Base-by-base conservation (phyloP, 1,284 basidiomycete genomes). In the Heliocybe sulcata region DNA sequence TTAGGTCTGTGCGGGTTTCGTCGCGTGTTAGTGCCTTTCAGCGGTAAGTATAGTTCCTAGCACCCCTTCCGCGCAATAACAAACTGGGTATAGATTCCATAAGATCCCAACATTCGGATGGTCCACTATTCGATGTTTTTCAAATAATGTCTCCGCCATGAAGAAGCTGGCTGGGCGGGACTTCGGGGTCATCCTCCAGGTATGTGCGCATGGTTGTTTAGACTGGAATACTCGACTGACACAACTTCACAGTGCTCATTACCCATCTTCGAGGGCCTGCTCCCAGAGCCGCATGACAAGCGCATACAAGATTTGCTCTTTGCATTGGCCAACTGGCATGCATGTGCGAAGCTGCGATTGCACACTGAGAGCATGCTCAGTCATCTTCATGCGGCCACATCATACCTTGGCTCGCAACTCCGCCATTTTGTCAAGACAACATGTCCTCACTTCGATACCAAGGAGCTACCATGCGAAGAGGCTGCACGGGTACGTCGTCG, bases 161-260 rank as follows among this genome's bases (percentile, higher is more conserved):
- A 67, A 67, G 56, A 58, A 63, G 29, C 42, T 68, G n/a, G 64
- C 65, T 2, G 66, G 63, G 0, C 61, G 61, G 4, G 61, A 65
- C 33, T 67, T 58, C 47, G 66, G 68, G 45, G 63, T 67, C 53
- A 53, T 65, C 8, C 59, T 69, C 1, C 66, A 65, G 58, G 66
- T 67, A 51, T 26, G 54, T 9, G 2, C 45, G n/a, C 31, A 49
- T 51, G n/a, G 11, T 9, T 45, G 29, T 35, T 23, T 25, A 51
- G 22, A 49, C n/a, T 23, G n/a, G 14, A 9, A 26, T 22, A 51
- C 20, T 9, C 14, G 14, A 14, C 50, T 23, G 29, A 31, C 29
- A 4, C 47, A 9, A n/a, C 10, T 20, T 51, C 42, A 1, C 38
- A 69, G 65, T 68, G 66, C 50, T 50, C 56, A 10, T 63, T 69